These are phyloP conservation scores for Fusarium compactum DNA, from an alignment of 2,329 filamentous ascomycete genomes.

Conservation along the genomic window DNA sequence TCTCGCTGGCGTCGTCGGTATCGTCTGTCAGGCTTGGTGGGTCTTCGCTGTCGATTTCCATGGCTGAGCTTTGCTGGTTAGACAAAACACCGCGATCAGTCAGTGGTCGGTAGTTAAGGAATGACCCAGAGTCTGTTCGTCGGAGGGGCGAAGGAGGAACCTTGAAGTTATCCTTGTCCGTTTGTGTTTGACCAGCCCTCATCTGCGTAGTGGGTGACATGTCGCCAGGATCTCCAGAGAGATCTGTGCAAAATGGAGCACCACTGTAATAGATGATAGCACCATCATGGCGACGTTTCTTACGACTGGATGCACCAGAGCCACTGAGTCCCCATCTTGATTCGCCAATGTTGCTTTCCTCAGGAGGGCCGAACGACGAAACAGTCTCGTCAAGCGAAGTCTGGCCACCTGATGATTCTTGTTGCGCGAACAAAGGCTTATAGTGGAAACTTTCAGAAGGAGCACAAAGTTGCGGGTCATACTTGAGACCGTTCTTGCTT, in stretches of 20 bases:
- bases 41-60: constrained; percentile 48
- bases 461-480: constrained; percentile 54
- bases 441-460: constrained; percentile 69
- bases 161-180: constrained; percentile 32
- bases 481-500: constrained; percentile 56
- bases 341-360: constrained; percentile 62
- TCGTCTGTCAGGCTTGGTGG: constrained; percentile 52
- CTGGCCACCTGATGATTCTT: constrained; percentile 60
- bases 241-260: constrained; percentile 82
- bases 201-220: constrained; percentile 62
- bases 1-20: constrained; percentile 53
- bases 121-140: constrained; percentile 65
- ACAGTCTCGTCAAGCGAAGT: constrained; percentile 62
- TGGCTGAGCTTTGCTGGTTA: constrained; percentile 36
- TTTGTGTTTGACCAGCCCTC: constrained; percentile 57
- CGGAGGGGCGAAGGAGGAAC: constrained; percentile 46
- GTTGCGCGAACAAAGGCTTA: constrained; percentile 71
- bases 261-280: constrained; percentile 88
- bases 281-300: constrained; percentile 72
- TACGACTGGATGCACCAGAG: constrained; percentile 62
- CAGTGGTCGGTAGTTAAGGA: constrained; percentile 62
- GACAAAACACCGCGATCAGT: constrained; percentile 52
- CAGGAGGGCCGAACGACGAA: constrained; percentile 61
- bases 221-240: constrained; percentile 74
- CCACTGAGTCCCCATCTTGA: constrained; percentile 62